Conservation (phyloP, 164 flowering plant genomes). For the grape (Vitis vinifera) region ASM3070453v1 NC_081816.1:10276501-10277000, state of each 20-base stretch:
- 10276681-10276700: conserved; percentile 7
- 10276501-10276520: no score
- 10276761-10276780: conserved; percentile 23
- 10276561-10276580: conserved; percentile 13
- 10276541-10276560: neutral
- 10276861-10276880: no score
- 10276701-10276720: neutral
- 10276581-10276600: conserved; percentile 32
- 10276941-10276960: no score
- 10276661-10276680: conserved; percentile 11
- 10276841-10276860: no score
- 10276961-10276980: no score
- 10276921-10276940: no score
- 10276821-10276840: no score
- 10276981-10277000: no score
- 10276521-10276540: no score
- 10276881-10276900: no score
- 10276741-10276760: conserved; percentile 22
- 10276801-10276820: neutral
- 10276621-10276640: conserved; percentile 22
- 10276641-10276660: conserved; percentile 25
- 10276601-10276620: conserved; percentile 27
- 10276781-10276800: conserved; percentile 27
- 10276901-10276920: no score
- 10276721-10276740: neutral